Base-by-base conservation (phyloP, 202 grass and related monocot genomes). In the Schoenoplectus tabernaemontani region DNA sequence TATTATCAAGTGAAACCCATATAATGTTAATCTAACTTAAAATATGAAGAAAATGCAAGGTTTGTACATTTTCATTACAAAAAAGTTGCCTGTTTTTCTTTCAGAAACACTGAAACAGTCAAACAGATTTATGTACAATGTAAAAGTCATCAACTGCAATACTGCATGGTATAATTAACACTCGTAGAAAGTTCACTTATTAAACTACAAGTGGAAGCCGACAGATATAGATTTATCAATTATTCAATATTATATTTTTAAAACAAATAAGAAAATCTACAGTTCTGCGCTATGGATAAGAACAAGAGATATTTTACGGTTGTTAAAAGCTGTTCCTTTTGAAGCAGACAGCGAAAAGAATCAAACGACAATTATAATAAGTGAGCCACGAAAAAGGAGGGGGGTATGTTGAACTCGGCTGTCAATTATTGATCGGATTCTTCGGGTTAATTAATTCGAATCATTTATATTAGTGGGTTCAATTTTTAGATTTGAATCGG, bases 141-240 rank as follows among this genome's bases (percentile, higher is more conserved):
- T 56, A 44, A 53, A 9, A 73, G 48, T 13, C 28, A 34, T 54
- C 47, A 51, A 75, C 70, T 36, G 28, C 48, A 51, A 5, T 0
- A 7, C 43, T 4, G 42, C 24, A 70, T 70, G 26, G 66, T 70
- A 39, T 39, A 51, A 51, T 75, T 54, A 75, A 68, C 43, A 13
- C n/a, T 56, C 1, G 24, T 47, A 72, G 22, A 72, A 34, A 75
- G 16, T 75, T 16, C 0, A 5, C 3, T 74, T 56, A 10, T 44
- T 56, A 51, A 34, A 54, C 30, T 75, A 37, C 70, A 75, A 75
- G 47, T 56, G 46, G 70, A 23, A 34, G 16, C 70, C 48, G 47
- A 75, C 70, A 54, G 70, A 56, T 54, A 75, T 36, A 47, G 70
- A 75, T 75, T 43, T 28, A 73, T 48, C 11, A 32, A 73, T 56